phyloP scores from a whole-genome alignment of 1,139 yeast species.

The Diutina catenulata region DNA sequence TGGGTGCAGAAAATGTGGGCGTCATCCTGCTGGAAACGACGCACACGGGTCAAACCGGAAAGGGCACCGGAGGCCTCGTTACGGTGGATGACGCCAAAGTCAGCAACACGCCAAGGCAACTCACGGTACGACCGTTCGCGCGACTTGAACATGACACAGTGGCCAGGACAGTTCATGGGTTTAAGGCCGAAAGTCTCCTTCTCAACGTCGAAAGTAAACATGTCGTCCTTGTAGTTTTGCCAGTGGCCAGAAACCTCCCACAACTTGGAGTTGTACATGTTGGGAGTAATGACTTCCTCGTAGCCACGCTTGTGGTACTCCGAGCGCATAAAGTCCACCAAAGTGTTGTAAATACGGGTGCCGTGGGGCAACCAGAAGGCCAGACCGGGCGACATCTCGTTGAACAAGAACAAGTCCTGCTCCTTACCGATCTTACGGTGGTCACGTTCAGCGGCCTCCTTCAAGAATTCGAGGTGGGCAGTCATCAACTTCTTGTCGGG shows the following conservation, averaged over 20 bases:
- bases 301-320: conserved; percentile 89
- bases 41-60: conserved; percentile 83
- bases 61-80: conserved; percentile 87
- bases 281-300: conserved; percentile 96
- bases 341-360: conserved; percentile 83
- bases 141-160: conserved; percentile 77
- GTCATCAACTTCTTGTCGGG: conserved; percentile 97
- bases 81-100: conserved; percentile 90
- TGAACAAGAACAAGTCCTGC: conserved; percentile 90
- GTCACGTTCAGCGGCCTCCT: conserved; percentile 95
- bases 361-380: conserved; percentile 99
- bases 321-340: conserved; percentile 62
- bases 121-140: conserved; percentile 90
- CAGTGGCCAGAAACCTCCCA: conserved; percentile 99
- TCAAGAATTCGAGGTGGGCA: conserved; percentile 87
- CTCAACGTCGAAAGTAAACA: conserved; percentile 94
- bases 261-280: conserved; percentile 87
- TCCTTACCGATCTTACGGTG: conserved; percentile 95
- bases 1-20: conserved; percentile 93
- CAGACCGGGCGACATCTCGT: conserved; percentile 95
- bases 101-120: conserved; percentile 93
- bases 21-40: conserved; percentile 98
- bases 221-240: conserved; percentile 93
- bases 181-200: conserved; percentile 82
- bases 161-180: conserved; percentile 99